Base-by-base conservation (phyloP, 2,329 filamentous ascomycete genomes). In the Biscogniauxia marginata region DNA sequence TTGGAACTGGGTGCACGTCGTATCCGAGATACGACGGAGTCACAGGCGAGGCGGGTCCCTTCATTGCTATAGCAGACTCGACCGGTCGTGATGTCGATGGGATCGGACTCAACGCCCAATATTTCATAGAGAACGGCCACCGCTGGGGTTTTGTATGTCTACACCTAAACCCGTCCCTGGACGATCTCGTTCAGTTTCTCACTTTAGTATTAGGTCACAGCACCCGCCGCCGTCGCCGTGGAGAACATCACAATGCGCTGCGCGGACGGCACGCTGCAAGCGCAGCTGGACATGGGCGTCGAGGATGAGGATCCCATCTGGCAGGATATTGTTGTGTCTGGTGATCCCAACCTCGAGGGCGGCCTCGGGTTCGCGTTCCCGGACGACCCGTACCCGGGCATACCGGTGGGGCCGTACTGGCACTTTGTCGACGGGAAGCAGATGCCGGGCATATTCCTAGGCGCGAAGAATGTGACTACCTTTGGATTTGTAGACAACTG, bases 381-480 rank as follows among this genome's bases (percentile, higher is more conserved):
- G 0, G 44, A 8, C 16, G 49, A 24, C 39, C 25, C 19, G 20
- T 55, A 55, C 25, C 11, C 43, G 7, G 57, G 52, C 25, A 54
- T 61, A 7, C 57, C 57, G 1, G 20, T 61, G 19, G 46, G 25
- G 50, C 54, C 59, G 9, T 56, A 59, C 46, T 61, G 59, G 59
- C 57, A 61, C 49, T 61, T 61, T 43, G 18, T 58, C 59, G 54
- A 57, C 18, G 57, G 34, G 23, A 24, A 20, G 25, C 45, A 49
- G 54, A 54, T 59, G 57, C 59, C 59, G 30, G 59, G 59, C 11
- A 49, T 61, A 5, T 61, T 46, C 24, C 39, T 61, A 5, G 59
- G 59, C 3, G 59, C 57, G 3, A 49, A 9, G 13, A 54, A 21
- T 16, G 53, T 52, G 21, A 52, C 52, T 8, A 60, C 54, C 11